Base-by-base conservation (phyloP, 192 early-diverging fungal species). In the Mortierella claussenii region DNA sequence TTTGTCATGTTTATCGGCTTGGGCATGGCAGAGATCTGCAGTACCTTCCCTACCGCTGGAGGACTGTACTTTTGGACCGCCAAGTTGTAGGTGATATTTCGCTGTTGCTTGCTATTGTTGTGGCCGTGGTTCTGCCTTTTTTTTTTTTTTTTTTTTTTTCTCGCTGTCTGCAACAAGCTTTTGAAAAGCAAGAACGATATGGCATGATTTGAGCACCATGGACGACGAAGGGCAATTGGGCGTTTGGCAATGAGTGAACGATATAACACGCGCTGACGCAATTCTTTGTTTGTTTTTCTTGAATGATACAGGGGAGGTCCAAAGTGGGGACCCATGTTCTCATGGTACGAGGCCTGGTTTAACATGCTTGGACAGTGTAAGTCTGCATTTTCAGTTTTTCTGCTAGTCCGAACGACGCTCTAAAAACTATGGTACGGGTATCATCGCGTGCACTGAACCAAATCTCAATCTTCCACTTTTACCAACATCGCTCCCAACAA, bases 11-110 rank as follows among this genome's bases (percentile, higher is more conserved):
- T 81, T 13, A 79, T 85, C 34, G 78, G 79, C 33, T 45, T 79
- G 23, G 80, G 80, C 20, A 63, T 87, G 58, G 86, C 84, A 32
- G 81, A 87, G 71, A 87, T 87, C 49, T 84, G 82, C 54, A 65
- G 58, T 49, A 81, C 84, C 36, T 86, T 70, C 37, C 82, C 84
- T 27, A 83, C 84, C 23, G 79, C 82, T 20, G 82, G 82, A 33
- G 79, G 60, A 12, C 55, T 73, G 23, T 73, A 73, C 55, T 73
- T 61, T 24, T 73, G 69, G 69, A 73, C 69, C 11, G 69, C 69
- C 3, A 73, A 63, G 54, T 37, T 73, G 66, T 67, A 67, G 21
- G 65, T 58, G n/a, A 21, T 21, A 34, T 8, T 55, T n/a, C n/a
- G n/a, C n/a, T n/a, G n/a, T n/a, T n/a, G n/a, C n/a, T n/a, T n/a